Conservation (phyloP, 2,329 filamentous ascomycete genomes). For the Pseudocercospora fuligena region DNA sequence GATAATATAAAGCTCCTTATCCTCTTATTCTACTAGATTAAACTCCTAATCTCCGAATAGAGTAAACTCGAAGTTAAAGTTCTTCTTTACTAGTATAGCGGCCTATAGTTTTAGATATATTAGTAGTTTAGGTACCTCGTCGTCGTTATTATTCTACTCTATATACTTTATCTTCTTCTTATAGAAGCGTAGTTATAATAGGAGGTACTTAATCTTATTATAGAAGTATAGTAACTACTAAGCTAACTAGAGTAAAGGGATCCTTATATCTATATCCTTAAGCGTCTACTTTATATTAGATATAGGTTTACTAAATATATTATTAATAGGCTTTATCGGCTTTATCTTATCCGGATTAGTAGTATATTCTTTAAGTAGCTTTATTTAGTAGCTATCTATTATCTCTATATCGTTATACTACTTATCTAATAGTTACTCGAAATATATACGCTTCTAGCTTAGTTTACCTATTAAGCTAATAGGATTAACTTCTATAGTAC, state of each 20-base stretch:
- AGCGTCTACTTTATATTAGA: background rate
- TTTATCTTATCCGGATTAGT: background rate
- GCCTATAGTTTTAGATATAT: background rate
- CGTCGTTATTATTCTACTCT: background rate
- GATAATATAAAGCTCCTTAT: background rate
- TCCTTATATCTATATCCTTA: background rate
- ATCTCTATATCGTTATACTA: background rate
- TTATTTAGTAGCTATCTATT: background rate
- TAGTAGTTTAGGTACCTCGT: background rate
- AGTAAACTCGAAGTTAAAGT: background rate
- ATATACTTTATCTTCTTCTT: background rate
- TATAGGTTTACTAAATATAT: background rate
- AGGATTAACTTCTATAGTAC: too few species aligned
- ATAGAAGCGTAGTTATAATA: too few species aligned
- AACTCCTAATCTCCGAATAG: background rate
- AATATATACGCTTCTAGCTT: too few species aligned
- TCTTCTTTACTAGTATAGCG: background rate
- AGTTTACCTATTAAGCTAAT: too few species aligned
- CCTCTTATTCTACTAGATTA: background rate
- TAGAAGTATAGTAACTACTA: background rate
- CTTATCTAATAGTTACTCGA: too few species aligned
- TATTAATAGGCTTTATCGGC: background rate
- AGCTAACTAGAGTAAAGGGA: background rate
- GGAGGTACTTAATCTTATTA: background rate
- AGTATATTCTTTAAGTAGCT: background rate